Conservation (phyloP, 768 basidiomycete genomes). For the Tricholoma furcatifolium region DNA sequence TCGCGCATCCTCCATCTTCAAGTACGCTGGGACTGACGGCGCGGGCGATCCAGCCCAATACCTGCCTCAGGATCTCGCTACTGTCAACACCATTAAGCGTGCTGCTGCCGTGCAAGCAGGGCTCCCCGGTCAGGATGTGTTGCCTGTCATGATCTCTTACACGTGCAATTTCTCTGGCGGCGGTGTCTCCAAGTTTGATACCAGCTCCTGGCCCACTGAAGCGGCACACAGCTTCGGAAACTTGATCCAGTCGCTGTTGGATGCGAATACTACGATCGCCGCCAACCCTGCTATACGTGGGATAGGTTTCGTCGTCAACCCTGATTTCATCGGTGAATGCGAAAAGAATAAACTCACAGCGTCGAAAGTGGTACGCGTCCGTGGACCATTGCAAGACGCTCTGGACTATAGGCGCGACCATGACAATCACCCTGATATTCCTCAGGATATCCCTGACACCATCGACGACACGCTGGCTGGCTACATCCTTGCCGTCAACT, state of each 20-base stretch:
- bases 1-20: neutral
- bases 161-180: neutral
- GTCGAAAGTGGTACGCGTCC: neutral
- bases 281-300: neutral
- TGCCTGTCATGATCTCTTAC: neutral
- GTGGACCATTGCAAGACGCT: neutral
- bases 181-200: neutral
- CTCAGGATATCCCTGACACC: neutral
- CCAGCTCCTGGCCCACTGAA: neutral
- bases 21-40: neutral
- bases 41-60: neutral
- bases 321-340: neutral
- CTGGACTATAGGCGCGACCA: neutral
- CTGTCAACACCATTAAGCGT: neutral
- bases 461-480: neutral
- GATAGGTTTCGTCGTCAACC: neutral
- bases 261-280: neutral
- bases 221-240: neutral
- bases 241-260: neutral
- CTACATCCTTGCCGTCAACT: neutral
- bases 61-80: neutral
- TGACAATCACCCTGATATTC: neutral
- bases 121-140: neutral
- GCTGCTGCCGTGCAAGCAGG: neutral
- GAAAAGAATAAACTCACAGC: neutral